phyloP scores from a whole-genome alignment of 225 moss, liverwort and hornwort species.

The Pseudisothecium myosuroides region DNA sequence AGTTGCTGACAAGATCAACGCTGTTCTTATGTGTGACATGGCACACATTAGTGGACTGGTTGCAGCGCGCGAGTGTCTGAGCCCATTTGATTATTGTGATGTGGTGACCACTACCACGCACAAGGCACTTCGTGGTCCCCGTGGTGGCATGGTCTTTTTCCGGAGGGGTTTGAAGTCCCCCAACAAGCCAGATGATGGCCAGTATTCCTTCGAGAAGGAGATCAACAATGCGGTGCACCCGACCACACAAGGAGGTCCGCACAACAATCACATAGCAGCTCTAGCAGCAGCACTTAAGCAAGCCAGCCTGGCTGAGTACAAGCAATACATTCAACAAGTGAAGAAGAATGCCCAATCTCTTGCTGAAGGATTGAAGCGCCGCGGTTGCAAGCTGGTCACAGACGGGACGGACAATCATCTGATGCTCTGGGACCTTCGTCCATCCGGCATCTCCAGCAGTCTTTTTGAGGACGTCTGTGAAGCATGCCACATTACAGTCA shows the following conservation, averaged over 20 bases:
- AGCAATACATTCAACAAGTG: constrained; percentile 66
- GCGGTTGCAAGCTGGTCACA: constrained; percentile 77
- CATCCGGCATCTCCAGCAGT: constrained; percentile 63
- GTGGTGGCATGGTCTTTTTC: constrained; percentile 80
- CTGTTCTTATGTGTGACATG: constrained; percentile 89
- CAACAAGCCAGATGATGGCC: constrained; percentile 8
- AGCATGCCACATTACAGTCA: constrained; percentile 75
- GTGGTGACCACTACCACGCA: constrained; percentile 80
- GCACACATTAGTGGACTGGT: constrained; percentile 80
- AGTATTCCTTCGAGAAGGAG: constrained; percentile 49
- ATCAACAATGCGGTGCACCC: constrained; percentile 84
- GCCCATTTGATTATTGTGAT: constrained; percentile 74
- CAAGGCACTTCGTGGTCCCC: constrained; percentile 77
- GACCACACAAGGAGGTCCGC: constrained; percentile 75
- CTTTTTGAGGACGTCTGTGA: constrained; percentile 83
- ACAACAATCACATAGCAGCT: constrained; percentile 87
- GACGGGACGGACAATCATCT: constrained; percentile 92
- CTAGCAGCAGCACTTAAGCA: constrained; percentile 75
- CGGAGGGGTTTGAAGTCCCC: constrained; percentile 41
- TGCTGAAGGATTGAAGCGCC: constrained; percentile 46
- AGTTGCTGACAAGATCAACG: constrained; percentile 71
- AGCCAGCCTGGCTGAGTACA: constrained; percentile 39
- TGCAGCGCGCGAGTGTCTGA: constrained; percentile 47
- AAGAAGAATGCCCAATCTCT: constrained; percentile 67
- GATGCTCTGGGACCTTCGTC: constrained; percentile 77